Evolutionary conservation across 192 early-diverging fungal genomes (phyloP).

Genomic region (Coemansia sp.): DNA sequence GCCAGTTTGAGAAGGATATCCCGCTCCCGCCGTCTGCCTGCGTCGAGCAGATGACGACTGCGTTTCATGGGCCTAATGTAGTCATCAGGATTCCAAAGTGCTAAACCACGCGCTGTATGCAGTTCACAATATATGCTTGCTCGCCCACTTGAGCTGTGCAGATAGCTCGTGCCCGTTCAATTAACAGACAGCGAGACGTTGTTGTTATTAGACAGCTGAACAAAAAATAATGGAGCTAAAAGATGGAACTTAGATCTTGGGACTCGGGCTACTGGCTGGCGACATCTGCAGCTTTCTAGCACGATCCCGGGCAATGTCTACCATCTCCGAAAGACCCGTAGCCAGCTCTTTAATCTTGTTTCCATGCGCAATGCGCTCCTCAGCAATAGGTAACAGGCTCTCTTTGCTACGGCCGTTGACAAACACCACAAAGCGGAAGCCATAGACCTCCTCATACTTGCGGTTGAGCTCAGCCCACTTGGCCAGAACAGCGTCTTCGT

Average conservation of each 20-base stretch:
- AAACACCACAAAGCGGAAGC: constrained; percentile 84
- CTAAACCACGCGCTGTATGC: background rate
- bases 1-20: constrained; percentile 56
- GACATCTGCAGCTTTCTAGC: constrained; percentile 63
- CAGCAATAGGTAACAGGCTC: constrained; percentile 76
- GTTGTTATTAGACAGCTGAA: background rate
- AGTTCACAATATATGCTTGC: background rate
- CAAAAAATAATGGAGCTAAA: background rate
- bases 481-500: constrained; percentile 60
- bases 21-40: constrained; percentile 38
- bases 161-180: background rate
- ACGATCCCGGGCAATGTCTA: constrained; percentile 78
- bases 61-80: constrained; percentile 20
- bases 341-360: constrained; percentile 66
- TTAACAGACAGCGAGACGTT: background rate
- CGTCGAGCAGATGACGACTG: constrained; percentile 36
- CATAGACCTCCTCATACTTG: constrained; percentile 72
- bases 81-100: constrained; percentile 36
- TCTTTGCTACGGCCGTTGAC: constrained; percentile 72
- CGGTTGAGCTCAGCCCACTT: constrained; percentile 63
- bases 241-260: constrained; percentile 26
- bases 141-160: background rate
- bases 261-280: background rate
- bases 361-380: constrained; percentile 65
- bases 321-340: constrained; percentile 75